Evolutionary conservation across 495 filamentous ascomycete genomes (phyloP).

Genomic region (Aspergillus incahuasiensis): DNA sequence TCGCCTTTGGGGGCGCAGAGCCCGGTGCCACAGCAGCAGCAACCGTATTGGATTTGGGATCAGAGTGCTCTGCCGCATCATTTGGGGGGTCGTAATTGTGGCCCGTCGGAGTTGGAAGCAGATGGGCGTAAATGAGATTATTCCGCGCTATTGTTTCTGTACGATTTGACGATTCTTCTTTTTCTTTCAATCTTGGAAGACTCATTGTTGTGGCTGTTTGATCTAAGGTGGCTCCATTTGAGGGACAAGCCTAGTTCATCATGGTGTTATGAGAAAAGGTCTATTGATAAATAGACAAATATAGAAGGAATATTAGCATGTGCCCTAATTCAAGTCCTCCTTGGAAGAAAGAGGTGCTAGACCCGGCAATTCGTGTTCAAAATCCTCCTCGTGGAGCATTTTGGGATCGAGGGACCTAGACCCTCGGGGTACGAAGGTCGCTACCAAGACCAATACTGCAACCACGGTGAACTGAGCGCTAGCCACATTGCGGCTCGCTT

Average conservation of each 20-base stretch:
- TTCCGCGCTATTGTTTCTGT: neutral
- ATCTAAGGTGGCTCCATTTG: neutral
- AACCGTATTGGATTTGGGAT: constrained; percentile 30
- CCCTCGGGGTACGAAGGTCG: constrained; percentile 34
- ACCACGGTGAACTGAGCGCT: constrained; percentile 41
- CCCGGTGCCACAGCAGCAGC: neutral
- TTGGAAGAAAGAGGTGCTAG: constrained; percentile 12
- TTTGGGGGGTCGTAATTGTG: neutral
- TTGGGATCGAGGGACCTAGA: constrained; percentile 34
- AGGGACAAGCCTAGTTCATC: neutral
- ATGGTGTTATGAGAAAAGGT: neutral
- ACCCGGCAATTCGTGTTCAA: constrained; percentile 19
- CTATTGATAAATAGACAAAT: neutral
- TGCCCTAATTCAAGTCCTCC: neutral
- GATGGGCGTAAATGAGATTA: neutral
- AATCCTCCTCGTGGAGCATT: constrained; percentile 30
- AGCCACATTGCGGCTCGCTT: constrained; percentile 26
- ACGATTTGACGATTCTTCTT: too few species aligned
- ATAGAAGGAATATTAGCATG: neutral
- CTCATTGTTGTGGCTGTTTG: too few species aligned
- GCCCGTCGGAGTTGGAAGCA: constrained; percentile 30
- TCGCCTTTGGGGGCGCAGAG: constrained; percentile 1
- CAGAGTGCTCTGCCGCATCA: constrained; percentile 5
- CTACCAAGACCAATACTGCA: constrained; percentile 24
- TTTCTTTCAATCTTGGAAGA: too few species aligned